Percentiles rank a stretch among this genome's conserved stretches.
These are phyloP conservation scores for Saitozyma podzolica DNA, from an alignment of 768 basidiomycete genomes.

Conservation along the genomic window DNA sequence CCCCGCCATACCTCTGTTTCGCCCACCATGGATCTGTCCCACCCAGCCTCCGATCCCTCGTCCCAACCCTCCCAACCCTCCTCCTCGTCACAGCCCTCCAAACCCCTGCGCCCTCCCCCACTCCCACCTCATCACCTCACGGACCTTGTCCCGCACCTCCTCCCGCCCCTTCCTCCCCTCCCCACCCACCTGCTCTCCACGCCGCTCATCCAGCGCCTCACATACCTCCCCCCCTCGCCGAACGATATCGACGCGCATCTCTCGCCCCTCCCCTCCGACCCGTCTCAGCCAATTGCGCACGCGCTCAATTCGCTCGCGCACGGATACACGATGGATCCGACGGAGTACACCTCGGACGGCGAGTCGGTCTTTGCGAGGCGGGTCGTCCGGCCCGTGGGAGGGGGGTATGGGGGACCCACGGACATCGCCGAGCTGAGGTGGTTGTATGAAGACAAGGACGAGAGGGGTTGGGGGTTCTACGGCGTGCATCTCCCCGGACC, in stretches of 20 bases:
- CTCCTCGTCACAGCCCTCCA: too few relatives aligned
- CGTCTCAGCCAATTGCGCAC: conserved; percentile 6
- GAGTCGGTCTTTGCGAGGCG: conserved; percentile 5
- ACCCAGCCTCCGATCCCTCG: neutral
- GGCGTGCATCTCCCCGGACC: conserved; percentile 1
- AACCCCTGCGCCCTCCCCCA: neutral
- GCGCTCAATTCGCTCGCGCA: neutral
- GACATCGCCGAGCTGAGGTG: conserved; percentile 6
- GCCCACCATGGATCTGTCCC: conserved; percentile 2
- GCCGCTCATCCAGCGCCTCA: conserved; percentile 34
- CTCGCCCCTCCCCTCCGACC: conserved; percentile 21
- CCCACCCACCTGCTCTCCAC: conserved; percentile 32
- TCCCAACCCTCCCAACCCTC: too few relatives aligned
- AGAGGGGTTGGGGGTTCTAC: conserved; percentile 7
- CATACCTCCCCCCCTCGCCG: conserved; percentile 38
- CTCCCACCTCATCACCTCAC: conserved; percentile 25
- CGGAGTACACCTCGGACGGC: conserved; percentile 18
- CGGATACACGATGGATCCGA: conserved; percentile 6
- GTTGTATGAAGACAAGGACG: conserved; percentile 2
- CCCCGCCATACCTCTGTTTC: neutral
- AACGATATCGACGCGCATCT: conserved; percentile 35
- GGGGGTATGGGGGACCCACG: neutral
- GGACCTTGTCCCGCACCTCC: conserved; percentile 32
- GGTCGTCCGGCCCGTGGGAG: neutral
- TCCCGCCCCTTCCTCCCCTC: conserved; percentile 32